Base-by-base conservation (phyloP, 2,329 filamentous ascomycete genomes). In the Geosmithia putterillii region DNA sequence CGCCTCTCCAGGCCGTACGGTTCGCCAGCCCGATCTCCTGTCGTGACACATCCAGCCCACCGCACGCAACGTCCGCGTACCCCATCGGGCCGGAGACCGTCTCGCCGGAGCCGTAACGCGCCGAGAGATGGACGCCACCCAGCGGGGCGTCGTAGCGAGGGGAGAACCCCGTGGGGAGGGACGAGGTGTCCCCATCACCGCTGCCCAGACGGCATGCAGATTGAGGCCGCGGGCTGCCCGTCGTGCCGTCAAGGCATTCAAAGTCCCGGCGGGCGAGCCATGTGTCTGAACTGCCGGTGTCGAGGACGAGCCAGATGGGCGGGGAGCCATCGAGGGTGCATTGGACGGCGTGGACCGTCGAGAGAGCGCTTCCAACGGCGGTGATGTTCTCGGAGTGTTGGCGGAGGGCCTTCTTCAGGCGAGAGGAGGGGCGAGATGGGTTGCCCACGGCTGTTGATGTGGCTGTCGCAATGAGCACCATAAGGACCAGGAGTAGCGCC, bases 261-360 rank as follows among this genome's bases (percentile, higher is more conserved):
- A 71, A 71, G 23, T 60, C 58, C 1, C 51, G 52, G 10, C 57
- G 56, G 28, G 62, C 61, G 2, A 64, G 61, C 70, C 70, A 74
- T 1, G 70, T 74, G 47, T 75, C 71, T 19, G 69, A 64, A 51
- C 69, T 72, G 20, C 67, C 70, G 0, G 70, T 73, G 49, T 74
- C 70, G 40, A 75, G 57, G 12, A 71, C 51, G 22, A 74, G 52
- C 57, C 60, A 64, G 23, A 65, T 50, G 0, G 59, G 57, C 7
- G n/a, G n/a, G n/a, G 53, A 53, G 15, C 55, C 56, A 32, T 66
- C 63, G 64, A 64, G 68, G 4, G 44, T 50, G 39, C 64, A 65
- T 40, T 64, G 53, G 38, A 68, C 55, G 44, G 61, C 63, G 42
- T 68, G 68, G 42, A 66, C 63, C 2, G 64, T 67, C 6, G 63